Evolutionary conservation across 768 basidiomycete species (phyloP), one percentile per base, ranked within the genome.

Genomic region (Psilocybe azurescens): DNA sequence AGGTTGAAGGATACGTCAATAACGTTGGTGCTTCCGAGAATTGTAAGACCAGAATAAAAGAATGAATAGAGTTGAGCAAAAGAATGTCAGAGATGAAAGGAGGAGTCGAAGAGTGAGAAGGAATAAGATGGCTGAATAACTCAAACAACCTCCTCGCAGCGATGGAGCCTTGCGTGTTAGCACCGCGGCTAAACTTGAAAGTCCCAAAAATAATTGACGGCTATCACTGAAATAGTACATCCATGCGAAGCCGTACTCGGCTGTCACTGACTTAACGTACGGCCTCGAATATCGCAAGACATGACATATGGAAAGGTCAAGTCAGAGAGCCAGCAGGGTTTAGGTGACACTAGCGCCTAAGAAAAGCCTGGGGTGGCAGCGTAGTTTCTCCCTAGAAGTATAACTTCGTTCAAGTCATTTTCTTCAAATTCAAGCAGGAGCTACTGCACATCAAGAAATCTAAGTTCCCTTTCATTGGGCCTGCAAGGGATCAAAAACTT

Each of bases 61-160:
- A 54, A 39, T 54, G 53, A n/a, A 38, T 39, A 38, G 53, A 54
- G 33, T 54, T 54, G 8, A 36, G 4, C 52, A n/a, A 33, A 33
- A 38, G 18, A n/a, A 36, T 14, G 16, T 54, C 32, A 36, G 52
- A 16, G 36, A 13, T 18, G 14, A 28, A 29, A 29, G 32, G 52
- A 53, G 28, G 6, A 53, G 52, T 53, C 10, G 52, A 14, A 28
- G 14, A 30, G 14, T 29, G 33, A 36, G 33, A 36, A 36, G 33
- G 33, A 36, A 2, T 7, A 36, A 36, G 11, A 11, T 36, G 33
- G 33, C 11, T 36, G 33, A 36, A 36, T 11, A 44, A 13, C 41
- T 44, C 41, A 8, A 39, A 14, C 38, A n/a, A 44, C 14, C 41
- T 10, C 41, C 2, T 44, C 41, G 5, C 41, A 16, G n/a, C 41